A percentile compares a stretch with the other conserved stretches of the same genome.
These are phyloP conservation scores for Didymella lethalis DNA, from an alignment of 2,329 filamentous ascomycete species.

Conservation along the genomic window DNA sequence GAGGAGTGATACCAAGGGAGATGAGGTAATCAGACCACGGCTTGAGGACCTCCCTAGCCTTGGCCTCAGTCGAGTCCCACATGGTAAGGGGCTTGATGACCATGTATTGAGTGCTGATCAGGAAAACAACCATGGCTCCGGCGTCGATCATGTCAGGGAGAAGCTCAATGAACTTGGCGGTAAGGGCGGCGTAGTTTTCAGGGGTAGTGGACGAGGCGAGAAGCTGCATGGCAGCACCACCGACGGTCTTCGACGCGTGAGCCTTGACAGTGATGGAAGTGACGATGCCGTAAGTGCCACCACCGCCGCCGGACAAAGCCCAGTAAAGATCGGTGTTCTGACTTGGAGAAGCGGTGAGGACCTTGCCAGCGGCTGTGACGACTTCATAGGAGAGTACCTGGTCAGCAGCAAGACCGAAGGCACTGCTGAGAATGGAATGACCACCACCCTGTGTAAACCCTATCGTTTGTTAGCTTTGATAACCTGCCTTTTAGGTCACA, in stretches of 20 bases:
- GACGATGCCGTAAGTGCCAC: slow-evolving; percentile 44
- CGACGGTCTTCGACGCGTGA: slow-evolving; percentile 30
- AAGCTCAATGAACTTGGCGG: slow-evolving; percentile 24
- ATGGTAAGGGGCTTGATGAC: slow-evolving; percentile 29
- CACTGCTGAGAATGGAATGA: slow-evolving; percentile 33
- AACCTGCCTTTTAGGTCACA: too few species aligned
- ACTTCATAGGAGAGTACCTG: slow-evolving; percentile 44
- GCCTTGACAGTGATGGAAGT: slow-evolving; percentile 41
- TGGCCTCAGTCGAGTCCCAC: slow-evolving; percentile 24
- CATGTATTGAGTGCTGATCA: slow-evolving; percentile 23
- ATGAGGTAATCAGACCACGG: slow-evolving; percentile 34
- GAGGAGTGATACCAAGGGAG: slow-evolving; percentile 28
- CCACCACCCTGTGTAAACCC: slow-evolving; percentile 46
- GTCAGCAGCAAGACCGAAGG: slow-evolving; percentile 42
- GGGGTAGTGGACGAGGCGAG: slow-evolving; percentile 27
- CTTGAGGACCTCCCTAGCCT: slow-evolving; percentile 33
- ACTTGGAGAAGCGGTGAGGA: slow-evolving; percentile 39
- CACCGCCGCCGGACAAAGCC: slow-evolving; percentile 46
- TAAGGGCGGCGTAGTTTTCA: slow-evolving; percentile 25
- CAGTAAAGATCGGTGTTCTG: slow-evolving; percentile 48
- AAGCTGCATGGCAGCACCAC: slow-evolving; percentile 35
- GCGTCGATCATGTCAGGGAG: slow-evolving; percentile 34
- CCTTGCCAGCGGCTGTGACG: slow-evolving; percentile 41
- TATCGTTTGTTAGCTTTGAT: too few species aligned
- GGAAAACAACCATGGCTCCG: slow-evolving; percentile 32